Evolutionary conservation across 2,329 filamentous ascomycete genomes (phyloP).

Genomic region (Claviceps quebecensis): DNA sequence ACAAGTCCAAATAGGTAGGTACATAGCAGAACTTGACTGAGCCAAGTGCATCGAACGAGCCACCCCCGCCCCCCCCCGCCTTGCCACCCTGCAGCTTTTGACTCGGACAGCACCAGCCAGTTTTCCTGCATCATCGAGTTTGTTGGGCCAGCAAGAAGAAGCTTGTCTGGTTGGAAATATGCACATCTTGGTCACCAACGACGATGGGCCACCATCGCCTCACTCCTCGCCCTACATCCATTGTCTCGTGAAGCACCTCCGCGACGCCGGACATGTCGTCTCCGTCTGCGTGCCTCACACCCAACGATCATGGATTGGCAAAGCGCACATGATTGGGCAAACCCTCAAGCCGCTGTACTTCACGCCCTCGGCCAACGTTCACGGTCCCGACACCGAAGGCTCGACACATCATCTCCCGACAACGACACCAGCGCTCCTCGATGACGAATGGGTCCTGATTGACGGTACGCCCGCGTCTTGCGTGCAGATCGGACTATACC

Average conservation of each 20-base stretch:
- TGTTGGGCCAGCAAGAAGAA: too few species aligned
- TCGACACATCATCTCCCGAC: constrained; percentile 46
- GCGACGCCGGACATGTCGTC: constrained; percentile 67
- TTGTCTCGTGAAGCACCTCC: constrained; percentile 55
- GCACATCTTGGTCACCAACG: constrained; percentile 59
- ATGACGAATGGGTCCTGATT: constrained; percentile 69
- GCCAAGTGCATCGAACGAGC: too few species aligned
- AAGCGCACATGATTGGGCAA: constrained; percentile 90
- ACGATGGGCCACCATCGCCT: constrained; percentile 67
- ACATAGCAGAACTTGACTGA: too few species aligned
- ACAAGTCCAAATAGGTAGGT: too few species aligned
- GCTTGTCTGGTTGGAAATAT: constrained; percentile 21
- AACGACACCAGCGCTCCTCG: constrained; percentile 30
- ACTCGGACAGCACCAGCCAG: too few species aligned
- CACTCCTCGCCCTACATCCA: constrained; percentile 71
- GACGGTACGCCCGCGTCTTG: constrained; percentile 72
- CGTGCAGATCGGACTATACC: constrained; percentile 68
- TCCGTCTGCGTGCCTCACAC: constrained; percentile 83
- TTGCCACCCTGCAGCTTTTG: too few species aligned
- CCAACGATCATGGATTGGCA: constrained; percentile 95
- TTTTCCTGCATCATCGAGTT: too few species aligned
- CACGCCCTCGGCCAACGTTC: constrained; percentile 36
- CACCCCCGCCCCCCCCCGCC: too few species aligned
- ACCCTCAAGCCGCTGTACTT: constrained; percentile 77
- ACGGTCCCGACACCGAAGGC: constrained; percentile 39